Evolutionary conservation across 192 early-diverging fungal genomes (phyloP).

Genomic region (Backusella macrospora): DNA sequence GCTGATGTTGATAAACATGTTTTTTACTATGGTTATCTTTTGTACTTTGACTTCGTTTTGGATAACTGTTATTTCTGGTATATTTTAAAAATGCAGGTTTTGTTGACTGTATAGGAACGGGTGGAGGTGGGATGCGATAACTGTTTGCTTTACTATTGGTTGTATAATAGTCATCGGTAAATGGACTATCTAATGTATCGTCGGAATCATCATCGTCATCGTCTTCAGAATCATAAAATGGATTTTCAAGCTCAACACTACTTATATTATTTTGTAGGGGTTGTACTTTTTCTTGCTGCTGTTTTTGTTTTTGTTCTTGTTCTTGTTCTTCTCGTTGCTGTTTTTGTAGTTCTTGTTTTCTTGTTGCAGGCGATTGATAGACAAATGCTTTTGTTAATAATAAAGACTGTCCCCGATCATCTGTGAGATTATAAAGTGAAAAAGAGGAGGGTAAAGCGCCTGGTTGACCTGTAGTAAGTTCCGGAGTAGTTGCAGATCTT

Average conservation of each 20-base stretch:
- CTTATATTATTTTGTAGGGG: background rate
- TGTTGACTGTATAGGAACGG: constrained; percentile 20
- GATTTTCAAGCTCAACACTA: background rate
- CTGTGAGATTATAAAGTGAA: background rate
- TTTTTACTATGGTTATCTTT: background rate
- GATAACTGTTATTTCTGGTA: background rate
- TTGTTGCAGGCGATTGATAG: constrained; percentile 17
- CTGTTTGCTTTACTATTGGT: constrained; percentile 18
- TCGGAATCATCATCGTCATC: background rate
- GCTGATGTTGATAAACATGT: constrained; percentile 1
- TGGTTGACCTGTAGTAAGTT: background rate
- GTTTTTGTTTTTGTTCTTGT: background rate
- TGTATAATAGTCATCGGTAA: background rate
- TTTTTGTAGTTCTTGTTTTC: background rate
- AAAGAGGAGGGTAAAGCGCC: background rate
- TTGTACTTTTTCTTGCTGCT: constrained; percentile 1
- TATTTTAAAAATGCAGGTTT: constrained; percentile 24
- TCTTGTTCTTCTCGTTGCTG: constrained; percentile 6
- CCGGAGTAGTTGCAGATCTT: background rate
- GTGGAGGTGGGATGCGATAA: constrained; percentile 22
- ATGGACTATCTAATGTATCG: background rate
- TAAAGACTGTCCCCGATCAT: constrained; percentile 17
- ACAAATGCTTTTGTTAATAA: constrained; percentile 32
- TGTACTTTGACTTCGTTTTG: constrained; percentile 19
- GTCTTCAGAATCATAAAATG: background rate